Evolutionary conservation across 768 basidiomycete species (phyloP).

Genomic region (Suillus placidus): DNA sequence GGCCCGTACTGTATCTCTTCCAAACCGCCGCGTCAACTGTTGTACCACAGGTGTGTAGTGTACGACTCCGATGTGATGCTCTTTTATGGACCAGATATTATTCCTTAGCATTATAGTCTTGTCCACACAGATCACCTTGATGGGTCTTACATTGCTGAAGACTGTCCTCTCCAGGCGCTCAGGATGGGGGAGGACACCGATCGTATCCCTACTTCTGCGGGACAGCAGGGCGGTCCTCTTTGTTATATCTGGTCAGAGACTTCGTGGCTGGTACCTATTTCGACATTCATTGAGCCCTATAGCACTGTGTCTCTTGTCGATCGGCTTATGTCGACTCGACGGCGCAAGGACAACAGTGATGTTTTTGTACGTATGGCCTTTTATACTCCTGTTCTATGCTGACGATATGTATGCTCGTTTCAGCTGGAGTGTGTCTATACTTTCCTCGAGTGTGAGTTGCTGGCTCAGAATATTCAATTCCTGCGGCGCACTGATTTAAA

Average conservation of each 20-base stretch:
- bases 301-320: background rate
- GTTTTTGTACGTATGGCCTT: background rate
- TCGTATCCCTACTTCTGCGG: background rate
- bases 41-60: background rate
- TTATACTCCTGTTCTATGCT: background rate
- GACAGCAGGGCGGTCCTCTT: background rate
- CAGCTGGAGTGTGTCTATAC: background rate
- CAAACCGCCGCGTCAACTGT: background rate
- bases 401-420: background rate
- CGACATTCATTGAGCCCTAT: background rate
- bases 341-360: background rate
- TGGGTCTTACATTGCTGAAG: background rate
- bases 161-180: background rate
- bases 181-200: background rate
- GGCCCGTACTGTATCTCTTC: background rate
- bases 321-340: background rate
- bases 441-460: background rate
- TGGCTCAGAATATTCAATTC: background rate
- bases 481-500: background rate
- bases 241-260: constrained; percentile 1
- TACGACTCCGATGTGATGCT: background rate
- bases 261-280: background rate
- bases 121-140: background rate
- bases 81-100: background rate
- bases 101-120: background rate